Conservation (phyloP, 1,284 basidiomycete genomes). For the Ceratobasidium sp. region DNA sequence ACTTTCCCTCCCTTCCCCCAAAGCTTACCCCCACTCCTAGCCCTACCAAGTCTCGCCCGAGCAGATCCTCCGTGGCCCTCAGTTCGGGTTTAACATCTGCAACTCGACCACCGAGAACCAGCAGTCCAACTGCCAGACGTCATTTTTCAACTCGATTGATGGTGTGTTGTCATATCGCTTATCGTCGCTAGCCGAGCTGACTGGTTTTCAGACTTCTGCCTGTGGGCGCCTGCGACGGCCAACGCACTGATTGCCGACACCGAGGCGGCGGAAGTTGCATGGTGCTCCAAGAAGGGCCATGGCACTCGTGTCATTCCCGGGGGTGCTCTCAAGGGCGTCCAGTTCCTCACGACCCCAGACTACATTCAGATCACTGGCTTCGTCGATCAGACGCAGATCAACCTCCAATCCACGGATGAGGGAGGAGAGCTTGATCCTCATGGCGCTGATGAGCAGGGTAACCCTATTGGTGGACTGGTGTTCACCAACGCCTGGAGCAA, state of each 20-base stretch:
- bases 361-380: conserved; percentile 53
- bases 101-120: conserved; percentile 52
- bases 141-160: conserved; percentile 41
- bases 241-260: conserved; percentile 54
- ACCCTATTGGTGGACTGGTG: conserved; percentile 57
- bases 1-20: background rate
- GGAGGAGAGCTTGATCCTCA: conserved; percentile 49
- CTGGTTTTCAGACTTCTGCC: conserved; percentile 47
- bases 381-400: conserved; percentile 50
- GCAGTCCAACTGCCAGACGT: conserved; percentile 52
- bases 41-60: conserved; percentile 43
- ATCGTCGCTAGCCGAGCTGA: conserved; percentile 40
- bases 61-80: conserved; percentile 41
- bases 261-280: conserved; percentile 56
- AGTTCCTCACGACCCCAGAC: conserved; percentile 52
- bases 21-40: conserved; percentile 9
- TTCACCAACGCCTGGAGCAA: conserved; percentile 55
- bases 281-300: conserved; percentile 54
- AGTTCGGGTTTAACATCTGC: conserved; percentile 51
- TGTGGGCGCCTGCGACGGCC: conserved; percentile 49
- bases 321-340: conserved; percentile 50
- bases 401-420: conserved; percentile 49
- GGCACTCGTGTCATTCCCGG: conserved; percentile 51
- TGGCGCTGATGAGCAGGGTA: conserved; percentile 52
- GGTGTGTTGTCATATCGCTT: background rate